Evolutionary conservation across 2,329 filamentous ascomycete species (phyloP).

Genomic region (Epichloe hybrida): DNA sequence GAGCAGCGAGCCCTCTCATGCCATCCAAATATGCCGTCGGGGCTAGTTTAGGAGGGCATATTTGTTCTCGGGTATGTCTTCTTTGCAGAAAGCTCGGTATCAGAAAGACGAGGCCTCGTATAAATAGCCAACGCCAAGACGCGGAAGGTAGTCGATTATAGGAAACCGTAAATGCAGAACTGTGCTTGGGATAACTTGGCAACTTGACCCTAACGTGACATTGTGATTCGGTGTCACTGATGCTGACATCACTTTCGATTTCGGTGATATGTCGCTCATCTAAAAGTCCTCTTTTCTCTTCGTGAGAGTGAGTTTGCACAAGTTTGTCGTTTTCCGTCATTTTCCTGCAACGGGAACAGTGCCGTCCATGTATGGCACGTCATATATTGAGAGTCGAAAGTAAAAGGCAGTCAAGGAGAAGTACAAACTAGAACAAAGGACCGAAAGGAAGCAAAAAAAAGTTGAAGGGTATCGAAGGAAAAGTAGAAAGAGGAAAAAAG

Average conservation of each 20-base stretch:
- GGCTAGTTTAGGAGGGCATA: slow-evolving; percentile 26
- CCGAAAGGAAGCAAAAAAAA: background rate
- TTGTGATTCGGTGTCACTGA: slow-evolving; percentile 25
- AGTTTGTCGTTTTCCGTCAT: slow-evolving; percentile 28
- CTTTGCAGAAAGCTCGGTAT: slow-evolving; percentile 40
- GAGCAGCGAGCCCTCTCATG: slow-evolving; percentile 41
- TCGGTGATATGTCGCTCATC: slow-evolving; percentile 32
- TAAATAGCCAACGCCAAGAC: slow-evolving; percentile 23
- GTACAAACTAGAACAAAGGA: background rate
- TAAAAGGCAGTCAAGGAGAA: background rate
- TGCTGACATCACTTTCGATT: slow-evolving; percentile 27
- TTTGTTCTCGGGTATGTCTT: slow-evolving; percentile 26
- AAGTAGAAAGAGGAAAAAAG: background rate
- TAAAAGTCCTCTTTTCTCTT: slow-evolving; percentile 32
- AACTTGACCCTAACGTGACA: slow-evolving; percentile 12
- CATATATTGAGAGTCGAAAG: background rate
- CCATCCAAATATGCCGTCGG: slow-evolving; percentile 46
- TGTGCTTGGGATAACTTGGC: slow-evolving; percentile 6
- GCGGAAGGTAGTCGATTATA: slow-evolving; percentile 17
- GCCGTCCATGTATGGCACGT: background rate
- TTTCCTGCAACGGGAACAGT: slow-evolving; percentile 13
- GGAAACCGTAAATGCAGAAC: slow-evolving; percentile 16
- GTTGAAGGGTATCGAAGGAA: background rate
- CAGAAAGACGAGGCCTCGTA: slow-evolving; percentile 30
- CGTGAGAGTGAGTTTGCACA: slow-evolving; percentile 21